phyloP scores from a whole-genome alignment of 2,329 filamentous ascomycete species.

The Simplicillium sp. region DNA sequence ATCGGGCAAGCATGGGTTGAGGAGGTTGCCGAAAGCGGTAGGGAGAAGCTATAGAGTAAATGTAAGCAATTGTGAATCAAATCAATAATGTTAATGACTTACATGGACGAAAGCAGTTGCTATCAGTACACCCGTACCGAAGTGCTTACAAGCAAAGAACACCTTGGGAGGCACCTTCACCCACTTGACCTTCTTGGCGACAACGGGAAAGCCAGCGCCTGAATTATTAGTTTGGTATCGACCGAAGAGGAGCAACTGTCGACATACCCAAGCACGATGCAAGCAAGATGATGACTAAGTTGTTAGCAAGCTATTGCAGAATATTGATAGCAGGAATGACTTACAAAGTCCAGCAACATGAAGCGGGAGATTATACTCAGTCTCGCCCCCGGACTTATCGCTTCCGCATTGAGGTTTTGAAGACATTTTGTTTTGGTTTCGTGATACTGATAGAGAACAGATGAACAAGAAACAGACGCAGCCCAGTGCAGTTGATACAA shows the following conservation, averaged over 20 bases:
- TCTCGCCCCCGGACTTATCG: constrained; percentile 3
- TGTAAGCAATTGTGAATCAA: neutral
- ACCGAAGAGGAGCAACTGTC: neutral
- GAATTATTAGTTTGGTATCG: neutral
- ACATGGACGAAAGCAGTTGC: constrained; percentile 67
- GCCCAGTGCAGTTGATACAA: too few relatives aligned
- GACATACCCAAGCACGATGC: constrained; percentile 16
- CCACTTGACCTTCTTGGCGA: constrained; percentile 46
- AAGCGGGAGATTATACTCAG: constrained; percentile 15
- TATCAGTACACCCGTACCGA: constrained; percentile 62
- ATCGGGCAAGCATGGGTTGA: constrained; percentile 46
- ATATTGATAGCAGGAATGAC: constrained; percentile 1
- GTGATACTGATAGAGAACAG: neutral
- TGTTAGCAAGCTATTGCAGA: neutral
- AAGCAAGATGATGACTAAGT: constrained; percentile 16
- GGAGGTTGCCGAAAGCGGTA: constrained; percentile 45
- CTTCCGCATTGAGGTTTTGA: constrained; percentile 19
- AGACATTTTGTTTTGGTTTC: neutral
- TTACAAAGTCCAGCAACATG: constrained; percentile 21
- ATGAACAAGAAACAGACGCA: neutral
- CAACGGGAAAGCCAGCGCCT: constrained; percentile 42
- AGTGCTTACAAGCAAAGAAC: constrained; percentile 56
- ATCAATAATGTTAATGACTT: constrained; percentile 11
- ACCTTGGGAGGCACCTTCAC: constrained; percentile 46
- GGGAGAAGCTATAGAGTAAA: constrained; percentile 36